Conservation (phyloP, 495 filamentous ascomycete genomes). For the Aspergillus saccharolyticus region DNA sequence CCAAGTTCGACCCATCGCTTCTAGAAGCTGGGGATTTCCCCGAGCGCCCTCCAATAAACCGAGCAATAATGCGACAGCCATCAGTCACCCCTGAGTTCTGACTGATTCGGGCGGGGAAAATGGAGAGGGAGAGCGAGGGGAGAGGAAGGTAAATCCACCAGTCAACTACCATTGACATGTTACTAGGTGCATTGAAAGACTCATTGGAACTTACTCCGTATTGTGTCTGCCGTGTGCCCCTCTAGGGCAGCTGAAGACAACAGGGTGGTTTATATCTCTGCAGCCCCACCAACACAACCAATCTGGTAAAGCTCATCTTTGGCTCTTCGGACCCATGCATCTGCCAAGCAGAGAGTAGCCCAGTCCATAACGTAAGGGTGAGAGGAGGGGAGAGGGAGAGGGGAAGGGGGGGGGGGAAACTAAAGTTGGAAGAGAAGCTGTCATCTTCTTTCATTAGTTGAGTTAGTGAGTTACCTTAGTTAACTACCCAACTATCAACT, state of each 20-base stretch:
- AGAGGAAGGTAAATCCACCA: too few relatives aligned
- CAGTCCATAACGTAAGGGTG: background rate
- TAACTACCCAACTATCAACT: too few relatives aligned
- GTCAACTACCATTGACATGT: too few relatives aligned
- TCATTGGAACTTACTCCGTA: too few relatives aligned
- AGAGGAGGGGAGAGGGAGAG: background rate
- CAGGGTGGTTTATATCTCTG: background rate
- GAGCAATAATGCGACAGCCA: conserved; percentile 1
- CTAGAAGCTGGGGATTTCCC: conserved; percentile 2
- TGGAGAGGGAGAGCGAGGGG: background rate
- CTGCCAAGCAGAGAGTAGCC: background rate
- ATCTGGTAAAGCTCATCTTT: background rate
- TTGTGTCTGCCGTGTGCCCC: background rate
- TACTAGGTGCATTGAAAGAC: too few relatives aligned
- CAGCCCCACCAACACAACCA: background rate
- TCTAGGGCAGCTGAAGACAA: background rate
- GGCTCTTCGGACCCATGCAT: background rate
- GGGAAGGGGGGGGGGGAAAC: too few relatives aligned
- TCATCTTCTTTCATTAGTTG: background rate
- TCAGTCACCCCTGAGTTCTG: background rate
- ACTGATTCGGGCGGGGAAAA: background rate
- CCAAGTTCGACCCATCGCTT: background rate
- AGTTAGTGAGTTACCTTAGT: too few relatives aligned
- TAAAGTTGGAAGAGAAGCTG: background rate
- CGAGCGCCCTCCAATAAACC: conserved; percentile 1